A percentile compares a stretch with the other conserved stretches of the same genome.
phyloP scores from a whole-genome alignment of 164 flowering plant species.

The Piper longum region DNA sequence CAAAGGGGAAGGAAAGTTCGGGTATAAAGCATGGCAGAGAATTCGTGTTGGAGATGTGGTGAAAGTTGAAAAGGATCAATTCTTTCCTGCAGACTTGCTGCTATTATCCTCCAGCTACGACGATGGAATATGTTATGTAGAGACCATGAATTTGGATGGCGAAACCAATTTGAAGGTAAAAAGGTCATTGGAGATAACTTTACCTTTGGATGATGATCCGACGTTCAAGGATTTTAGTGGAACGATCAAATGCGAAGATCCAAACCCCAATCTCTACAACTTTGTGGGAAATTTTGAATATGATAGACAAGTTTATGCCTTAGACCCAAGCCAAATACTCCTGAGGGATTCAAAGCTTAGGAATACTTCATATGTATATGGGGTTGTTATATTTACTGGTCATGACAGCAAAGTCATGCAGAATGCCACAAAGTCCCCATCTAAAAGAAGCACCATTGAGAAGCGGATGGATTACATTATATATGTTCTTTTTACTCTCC shows the following conservation, averaged over 20 bases:
- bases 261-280: constrained; percentile 54
- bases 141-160: constrained; percentile 68
- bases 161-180: constrained; percentile 65
- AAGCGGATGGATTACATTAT: constrained; percentile 39
- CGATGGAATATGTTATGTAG: constrained; percentile 62
- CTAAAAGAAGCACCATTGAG: constrained; percentile 56
- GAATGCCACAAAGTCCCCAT: constrained; percentile 54
- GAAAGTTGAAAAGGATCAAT: constrained; percentile 50
- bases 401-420: constrained; percentile 59
- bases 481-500: constrained; percentile 32
- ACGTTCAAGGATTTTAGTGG: constrained; percentile 37
- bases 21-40: background rate
- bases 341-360: constrained; percentile 58
- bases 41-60: constrained; percentile 27
- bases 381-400: constrained; percentile 55
- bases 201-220: constrained; percentile 31
- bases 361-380: constrained; percentile 52
- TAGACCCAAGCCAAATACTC: constrained; percentile 46
- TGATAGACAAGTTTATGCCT: constrained; percentile 26
- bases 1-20: background rate
- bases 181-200: constrained; percentile 38
- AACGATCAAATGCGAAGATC: constrained; percentile 50
- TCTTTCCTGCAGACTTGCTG: constrained; percentile 60
- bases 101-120: constrained; percentile 51
- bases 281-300: constrained; percentile 46